phyloP scores from a whole-genome alignment of 805 yeast genomes.

The Myxozyma monticola region DNA sequence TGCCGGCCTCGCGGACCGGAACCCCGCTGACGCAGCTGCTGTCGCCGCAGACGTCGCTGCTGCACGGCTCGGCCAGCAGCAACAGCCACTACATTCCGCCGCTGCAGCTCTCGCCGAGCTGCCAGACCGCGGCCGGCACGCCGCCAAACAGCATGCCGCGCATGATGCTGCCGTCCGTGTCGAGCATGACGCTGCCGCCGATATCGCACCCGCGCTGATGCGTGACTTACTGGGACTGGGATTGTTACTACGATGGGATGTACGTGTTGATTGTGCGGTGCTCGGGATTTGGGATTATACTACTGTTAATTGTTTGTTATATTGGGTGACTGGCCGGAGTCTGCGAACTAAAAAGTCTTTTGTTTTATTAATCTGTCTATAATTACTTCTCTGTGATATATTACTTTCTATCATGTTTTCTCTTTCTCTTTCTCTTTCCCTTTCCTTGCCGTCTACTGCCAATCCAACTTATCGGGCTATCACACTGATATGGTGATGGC shows the following conservation, averaged over 20 bases:
- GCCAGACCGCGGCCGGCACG: too few species aligned
- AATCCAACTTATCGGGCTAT: too few species aligned
- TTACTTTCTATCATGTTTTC: not conserved
- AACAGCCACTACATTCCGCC: constrained; percentile 21
- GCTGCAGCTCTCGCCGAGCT: constrained; percentile 22
- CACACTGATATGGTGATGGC: too few species aligned
- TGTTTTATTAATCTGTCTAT: not conserved
- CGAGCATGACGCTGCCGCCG: constrained; percentile 13
- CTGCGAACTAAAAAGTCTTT: constrained; percentile 7
- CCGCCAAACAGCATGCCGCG: too few species aligned
- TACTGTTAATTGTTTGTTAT: too few species aligned
- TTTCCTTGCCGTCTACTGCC: not conserved
- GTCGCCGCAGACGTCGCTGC: constrained; percentile 10
- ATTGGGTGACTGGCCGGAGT: too few species aligned
- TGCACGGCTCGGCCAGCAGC: not conserved
- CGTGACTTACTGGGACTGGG: constrained; percentile 5
- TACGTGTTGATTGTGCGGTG: too few species aligned
- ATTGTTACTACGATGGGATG: constrained; percentile 1
- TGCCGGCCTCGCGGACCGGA: constrained; percentile 12
- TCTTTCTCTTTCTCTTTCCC: constrained; percentile 2
- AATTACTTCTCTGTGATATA: not conserved
- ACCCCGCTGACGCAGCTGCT: constrained; percentile 14
- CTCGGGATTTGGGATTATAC: too few species aligned
- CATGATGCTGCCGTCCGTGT: constrained; percentile 10
- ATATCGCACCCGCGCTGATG: constrained; percentile 14